phyloP scores from a whole-genome alignment of 2,329 filamentous ascomycete genomes.

The Colletotrichum sp. region DNA sequence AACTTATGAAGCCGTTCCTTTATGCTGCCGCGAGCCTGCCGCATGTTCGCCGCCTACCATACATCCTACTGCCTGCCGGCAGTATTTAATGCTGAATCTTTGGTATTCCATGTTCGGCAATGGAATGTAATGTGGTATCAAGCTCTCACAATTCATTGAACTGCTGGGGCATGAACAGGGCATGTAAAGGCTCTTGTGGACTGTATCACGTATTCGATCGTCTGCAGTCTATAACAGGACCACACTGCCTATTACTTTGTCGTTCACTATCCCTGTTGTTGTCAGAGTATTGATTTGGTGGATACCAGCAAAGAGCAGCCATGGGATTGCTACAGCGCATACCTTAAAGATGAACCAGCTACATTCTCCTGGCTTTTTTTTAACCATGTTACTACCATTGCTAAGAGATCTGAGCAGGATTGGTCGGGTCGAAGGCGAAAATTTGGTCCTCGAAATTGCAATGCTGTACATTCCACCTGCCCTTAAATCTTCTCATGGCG shows the following conservation, averaged over 20 bases:
- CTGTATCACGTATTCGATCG: background rate
- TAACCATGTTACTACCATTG: background rate
- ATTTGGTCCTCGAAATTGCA: background rate
- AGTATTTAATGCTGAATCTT: background rate
- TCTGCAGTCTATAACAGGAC: background rate
- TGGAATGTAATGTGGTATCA: no score
- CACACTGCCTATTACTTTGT: background rate
- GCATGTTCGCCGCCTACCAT: background rate
- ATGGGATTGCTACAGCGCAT: no score
- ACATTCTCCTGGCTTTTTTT: background rate
- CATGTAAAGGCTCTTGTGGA: background rate
- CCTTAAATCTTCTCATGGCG: background rate
- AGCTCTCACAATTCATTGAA: no score
- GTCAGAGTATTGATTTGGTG: no score
- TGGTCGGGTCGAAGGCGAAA: no score
- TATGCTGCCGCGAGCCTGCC: fast-evolving
- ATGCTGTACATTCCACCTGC: background rate
- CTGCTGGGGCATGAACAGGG: background rate
- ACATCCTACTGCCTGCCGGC: fast-evolving
- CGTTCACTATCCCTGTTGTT: background rate
- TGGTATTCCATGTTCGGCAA: background rate
- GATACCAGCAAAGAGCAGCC: no score
- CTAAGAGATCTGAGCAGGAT: no score
- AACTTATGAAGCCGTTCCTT: fast-evolving
- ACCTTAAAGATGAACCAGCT: background rate